These are phyloP conservation scores for Nakazawaea ambrosiae DNA, from an alignment of 805 yeast genomes.

Conservation along the genomic window DNA sequence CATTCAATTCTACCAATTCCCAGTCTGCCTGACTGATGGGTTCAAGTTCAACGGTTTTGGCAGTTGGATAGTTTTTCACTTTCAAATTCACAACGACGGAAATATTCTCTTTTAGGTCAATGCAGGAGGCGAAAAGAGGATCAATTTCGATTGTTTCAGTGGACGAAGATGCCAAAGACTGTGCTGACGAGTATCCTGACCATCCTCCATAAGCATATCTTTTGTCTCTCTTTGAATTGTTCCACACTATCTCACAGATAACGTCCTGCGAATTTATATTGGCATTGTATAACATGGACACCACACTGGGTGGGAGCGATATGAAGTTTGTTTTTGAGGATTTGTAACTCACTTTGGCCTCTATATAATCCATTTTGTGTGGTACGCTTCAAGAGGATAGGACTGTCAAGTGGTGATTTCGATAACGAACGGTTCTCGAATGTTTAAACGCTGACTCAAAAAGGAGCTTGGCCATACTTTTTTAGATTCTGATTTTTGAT, in stretches of 20 bases:
- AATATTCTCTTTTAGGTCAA: constrained; percentile 38
- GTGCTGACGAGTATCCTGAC: constrained; percentile 26
- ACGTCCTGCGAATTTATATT: constrained; percentile 33
- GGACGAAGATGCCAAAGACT: too few species aligned
- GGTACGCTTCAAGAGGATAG: background rate
- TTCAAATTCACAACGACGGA: constrained; percentile 37
- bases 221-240: constrained; percentile 5
- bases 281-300: constrained; percentile 29
- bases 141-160: constrained; percentile 48
- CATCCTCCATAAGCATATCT: constrained; percentile 31
- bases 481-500: too few species aligned
- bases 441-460: too few species aligned
- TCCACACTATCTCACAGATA: constrained; percentile 24
- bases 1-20: constrained; percentile 84
- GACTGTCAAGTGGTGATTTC: background rate
- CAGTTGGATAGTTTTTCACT: constrained; percentile 38
- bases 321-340: constrained; percentile 26
- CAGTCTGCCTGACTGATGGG: constrained; percentile 78
- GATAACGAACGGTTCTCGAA: too few species aligned
- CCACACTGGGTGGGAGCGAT: constrained; percentile 28
- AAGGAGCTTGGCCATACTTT: too few species aligned
- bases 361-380: constrained; percentile 17
- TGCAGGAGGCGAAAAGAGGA: constrained; percentile 50
- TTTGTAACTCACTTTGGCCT: constrained; percentile 17
- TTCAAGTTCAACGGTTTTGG: constrained; percentile 64